Percentiles rank a stretch among this genome's conserved stretches.
Conservation (phyloP, 306 rosid genomes). For the Inga laurina region DNA sequence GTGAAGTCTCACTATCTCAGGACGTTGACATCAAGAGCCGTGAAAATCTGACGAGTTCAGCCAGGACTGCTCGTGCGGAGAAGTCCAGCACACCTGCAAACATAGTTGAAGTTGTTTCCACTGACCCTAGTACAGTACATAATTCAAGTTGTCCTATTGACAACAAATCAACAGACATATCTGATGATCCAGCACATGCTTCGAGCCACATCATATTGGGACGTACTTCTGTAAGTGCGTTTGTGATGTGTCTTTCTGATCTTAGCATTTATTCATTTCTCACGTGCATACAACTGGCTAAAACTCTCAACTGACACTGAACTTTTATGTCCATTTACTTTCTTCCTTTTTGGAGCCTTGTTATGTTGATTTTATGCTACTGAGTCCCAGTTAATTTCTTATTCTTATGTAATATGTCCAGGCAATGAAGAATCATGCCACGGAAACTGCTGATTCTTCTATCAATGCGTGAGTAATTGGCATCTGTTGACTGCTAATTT, state of each 20-base stretch:
- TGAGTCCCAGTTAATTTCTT: conserved; percentile 14
- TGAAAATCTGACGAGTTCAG: conserved; percentile 37
- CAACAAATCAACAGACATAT: conserved; percentile 51
- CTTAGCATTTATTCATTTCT: conserved; percentile 26
- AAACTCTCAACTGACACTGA: conserved; percentile 7
- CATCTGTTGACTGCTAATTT: conserved; percentile 31
- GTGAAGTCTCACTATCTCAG: conserved; percentile 35
- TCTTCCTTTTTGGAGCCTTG: conserved; percentile 19
- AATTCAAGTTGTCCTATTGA: conserved; percentile 38
- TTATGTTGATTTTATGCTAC: conserved; percentile 11
- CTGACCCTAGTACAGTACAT: conserved; percentile 32
- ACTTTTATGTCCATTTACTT: conserved; percentile 13
- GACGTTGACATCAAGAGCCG: conserved; percentile 35
- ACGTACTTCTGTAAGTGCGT: conserved; percentile 72
- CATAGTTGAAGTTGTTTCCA: conserved; percentile 39
- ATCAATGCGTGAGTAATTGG: conserved; percentile 72
- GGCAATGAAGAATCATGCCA: conserved; percentile 91
- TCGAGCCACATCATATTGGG: conserved; percentile 54
- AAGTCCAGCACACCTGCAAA: conserved; percentile 40
- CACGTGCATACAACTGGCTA: conserved; percentile 22
- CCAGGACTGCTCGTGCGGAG: conserved; percentile 32
- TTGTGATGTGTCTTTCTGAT: conserved; percentile 13
- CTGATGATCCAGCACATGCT: conserved; percentile 47
- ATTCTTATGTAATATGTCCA: conserved; percentile 36
- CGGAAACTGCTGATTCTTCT: conserved; percentile 68